These are phyloP conservation scores for Phytophthora brassicae DNA, from an alignment of 352 stramenopile species.

Conservation along the genomic window DNA sequence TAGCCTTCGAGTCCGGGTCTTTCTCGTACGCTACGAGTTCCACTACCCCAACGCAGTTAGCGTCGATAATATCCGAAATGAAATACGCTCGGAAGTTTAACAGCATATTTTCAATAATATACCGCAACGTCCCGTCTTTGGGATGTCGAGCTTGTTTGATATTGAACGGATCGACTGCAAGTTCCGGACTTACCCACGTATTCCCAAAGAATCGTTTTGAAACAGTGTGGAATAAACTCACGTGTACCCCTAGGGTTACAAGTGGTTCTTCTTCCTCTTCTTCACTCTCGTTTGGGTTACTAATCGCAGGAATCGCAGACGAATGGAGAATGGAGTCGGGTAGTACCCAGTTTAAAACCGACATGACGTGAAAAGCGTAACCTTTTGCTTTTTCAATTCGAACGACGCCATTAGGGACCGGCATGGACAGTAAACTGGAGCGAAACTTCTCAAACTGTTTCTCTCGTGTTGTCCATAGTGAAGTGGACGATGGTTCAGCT, in stretches of 20 bases:
- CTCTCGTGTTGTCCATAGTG: conserved; percentile 59
- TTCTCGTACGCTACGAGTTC: conserved; percentile 93
- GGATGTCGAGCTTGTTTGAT: conserved; percentile 54
- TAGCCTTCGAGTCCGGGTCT: conserved; percentile 74
- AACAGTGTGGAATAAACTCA: conserved; percentile 88
- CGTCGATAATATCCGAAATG: conserved; percentile 83
- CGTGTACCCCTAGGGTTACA: conserved; percentile 72
- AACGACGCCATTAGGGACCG: conserved; percentile 52
- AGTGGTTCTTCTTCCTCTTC: conserved; percentile 50
- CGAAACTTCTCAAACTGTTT: conserved; percentile 83
- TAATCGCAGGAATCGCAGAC: conserved; percentile 25
- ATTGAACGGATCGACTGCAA: conserved; percentile 47
- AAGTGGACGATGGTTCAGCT: conserved; percentile 29
- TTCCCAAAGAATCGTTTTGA: conserved; percentile 92
- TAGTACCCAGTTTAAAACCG: conserved; percentile 67
- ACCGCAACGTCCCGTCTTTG: conserved; percentile 47
- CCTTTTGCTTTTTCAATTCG: conserved; percentile 62
- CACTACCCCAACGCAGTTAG: conserved; percentile 90
- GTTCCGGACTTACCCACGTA: conserved; percentile 85
- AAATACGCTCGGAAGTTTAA: conserved; percentile 87
- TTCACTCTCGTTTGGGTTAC: conserved; percentile 29
- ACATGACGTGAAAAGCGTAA: conserved; percentile 69
- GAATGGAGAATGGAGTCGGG: conserved; percentile 49
- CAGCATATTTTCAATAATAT: conserved; percentile 50
- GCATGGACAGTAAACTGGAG: conserved; percentile 56